A percentile compares a stretch with the other conserved stretches of the same genome.
These are phyloP conservation scores for Amphirosellinia nigrospora DNA, from an alignment of 495 filamentous ascomycete species.

Conservation along the genomic window DNA sequence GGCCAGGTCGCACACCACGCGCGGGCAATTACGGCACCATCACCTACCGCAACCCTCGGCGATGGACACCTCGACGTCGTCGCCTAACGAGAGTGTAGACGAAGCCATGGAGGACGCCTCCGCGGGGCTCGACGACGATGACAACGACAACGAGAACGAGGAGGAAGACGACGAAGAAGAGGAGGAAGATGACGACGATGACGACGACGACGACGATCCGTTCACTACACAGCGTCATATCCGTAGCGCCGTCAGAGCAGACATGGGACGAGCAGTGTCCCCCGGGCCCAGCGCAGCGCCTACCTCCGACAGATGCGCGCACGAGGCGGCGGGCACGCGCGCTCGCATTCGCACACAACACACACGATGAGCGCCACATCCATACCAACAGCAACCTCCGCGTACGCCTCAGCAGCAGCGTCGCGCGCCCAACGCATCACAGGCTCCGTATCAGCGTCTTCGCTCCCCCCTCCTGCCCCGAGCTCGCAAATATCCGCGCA, in stretches of 20 bases:
- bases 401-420: conserved; percentile 15
- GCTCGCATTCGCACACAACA: conserved; percentile 20
- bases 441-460: conserved; percentile 9
- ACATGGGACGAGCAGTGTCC: conserved; percentile 18
- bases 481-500: conserved; percentile 13
- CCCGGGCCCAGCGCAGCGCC: conserved; percentile 21
- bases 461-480: conserved; percentile 4
- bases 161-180: conserved; percentile 13
- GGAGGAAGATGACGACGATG: conserved; percentile 33
- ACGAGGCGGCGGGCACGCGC: conserved; percentile 22
- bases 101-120: conserved; percentile 32
- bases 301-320: conserved; percentile 23
- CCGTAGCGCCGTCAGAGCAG: conserved; percentile 19
- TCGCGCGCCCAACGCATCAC: conserved; percentile 30
- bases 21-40: neutral
- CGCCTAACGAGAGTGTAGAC: conserved; percentile 29
- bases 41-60: conserved; percentile 23
- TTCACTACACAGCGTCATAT: conserved; percentile 35
- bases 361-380: conserved; percentile 14
- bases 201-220: conserved; percentile 38
- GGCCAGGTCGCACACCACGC: conserved; percentile 19
- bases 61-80: conserved; percentile 37
- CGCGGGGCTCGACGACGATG: conserved; percentile 16
- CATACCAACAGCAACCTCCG: conserved; percentile 11
- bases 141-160: neutral